Base-by-base conservation (phyloP, 129 eudicot species). In the Pulicaria dysenterica region DNA sequence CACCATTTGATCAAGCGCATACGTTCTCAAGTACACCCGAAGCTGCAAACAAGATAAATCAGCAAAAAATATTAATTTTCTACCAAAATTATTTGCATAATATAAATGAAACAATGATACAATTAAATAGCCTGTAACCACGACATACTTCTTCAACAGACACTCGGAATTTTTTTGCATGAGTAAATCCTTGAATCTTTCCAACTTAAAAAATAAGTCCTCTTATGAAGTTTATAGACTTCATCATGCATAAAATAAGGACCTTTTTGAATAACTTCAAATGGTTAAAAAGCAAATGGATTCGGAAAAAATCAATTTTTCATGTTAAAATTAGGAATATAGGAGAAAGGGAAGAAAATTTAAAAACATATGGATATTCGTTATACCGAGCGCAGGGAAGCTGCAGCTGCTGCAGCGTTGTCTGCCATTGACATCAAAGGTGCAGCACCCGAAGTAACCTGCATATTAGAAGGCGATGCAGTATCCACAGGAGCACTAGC, bases 1-100 rank as follows among this genome's bases (percentile, higher is more conserved):
- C 82, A 95, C 99, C 97, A 95, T 95, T 81, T 95, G 93, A 50
- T 90, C 97, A 66, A 90, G 86, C 37, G 85, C 99, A 43, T 90
- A 90, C 12, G 99, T 84, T 76, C 99, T 81, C 85, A 88, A 83
- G 79, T 95, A 90, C 56, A 95, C 99, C 59, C 89, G 91, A 55
- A 95, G 84, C 99, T 95, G 88, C 73, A 85, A 82, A 60, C 51
- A 53, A 50, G 47, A 50, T 51, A 37, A 66, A 54, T 82, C 80
- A 77, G 67, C 65, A 46, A 50, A 5, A 58, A 34, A 51, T 17
- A 19, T 5, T 10, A 45, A 31, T 59, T 34, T 37, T 45, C 45
- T 54, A 2, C 31, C 31, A 24, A 24, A 24, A 24, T 24, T 24
- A 4, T 58, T 24, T 58, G 43, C 67, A 42, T 4, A 57, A 69